Conservation (phyloP, 192 early-diverging fungal species). For the Coemansia erecta region DNA sequence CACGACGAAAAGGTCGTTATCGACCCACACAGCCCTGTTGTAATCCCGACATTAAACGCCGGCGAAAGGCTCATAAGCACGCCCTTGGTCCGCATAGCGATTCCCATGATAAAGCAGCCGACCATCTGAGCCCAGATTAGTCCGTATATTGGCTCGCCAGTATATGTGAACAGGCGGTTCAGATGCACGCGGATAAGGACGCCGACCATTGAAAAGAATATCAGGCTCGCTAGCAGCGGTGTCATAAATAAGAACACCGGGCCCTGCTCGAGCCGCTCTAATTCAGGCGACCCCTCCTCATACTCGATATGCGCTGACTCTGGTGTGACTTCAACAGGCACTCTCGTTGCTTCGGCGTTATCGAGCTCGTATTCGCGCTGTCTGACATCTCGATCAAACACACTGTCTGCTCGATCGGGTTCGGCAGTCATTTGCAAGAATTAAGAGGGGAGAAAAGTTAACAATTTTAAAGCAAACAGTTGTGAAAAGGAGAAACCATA, state of each 20-base stretch:
- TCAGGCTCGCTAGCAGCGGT: slow-evolving; percentile 24
- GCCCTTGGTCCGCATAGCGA: slow-evolving; percentile 23
- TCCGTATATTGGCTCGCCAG: slow-evolving; percentile 59
- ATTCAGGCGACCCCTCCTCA: not conserved
- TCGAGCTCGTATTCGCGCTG: not conserved
- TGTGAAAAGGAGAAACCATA: not conserved
- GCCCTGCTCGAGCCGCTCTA: not conserved
- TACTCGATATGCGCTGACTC: not conserved
- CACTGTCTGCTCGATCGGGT: not conserved
- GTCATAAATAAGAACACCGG: slow-evolving; percentile 16
- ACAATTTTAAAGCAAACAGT: not conserved
- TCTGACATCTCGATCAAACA: not conserved
- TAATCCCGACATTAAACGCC: slow-evolving; percentile 57
- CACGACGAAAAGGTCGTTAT: slow-evolving; percentile 83
- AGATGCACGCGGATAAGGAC: slow-evolving; percentile 62
- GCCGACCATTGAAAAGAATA: slow-evolving; percentile 62
- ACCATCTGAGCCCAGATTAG: slow-evolving; percentile 66
- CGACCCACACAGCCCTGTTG: slow-evolving; percentile 76
- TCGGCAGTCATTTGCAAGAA: not conserved
- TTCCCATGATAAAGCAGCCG: slow-evolving; percentile 59
- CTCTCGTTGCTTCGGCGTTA: not conserved
- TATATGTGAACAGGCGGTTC: slow-evolving; percentile 56
- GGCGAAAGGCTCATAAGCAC: slow-evolving; percentile 40
- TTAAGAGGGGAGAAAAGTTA: not conserved
- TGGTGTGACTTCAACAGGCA: slow-evolving; percentile 3